Conservation (phyloP, 768 basidiomycete species). For the Collybiopsis luxurians region DNA sequence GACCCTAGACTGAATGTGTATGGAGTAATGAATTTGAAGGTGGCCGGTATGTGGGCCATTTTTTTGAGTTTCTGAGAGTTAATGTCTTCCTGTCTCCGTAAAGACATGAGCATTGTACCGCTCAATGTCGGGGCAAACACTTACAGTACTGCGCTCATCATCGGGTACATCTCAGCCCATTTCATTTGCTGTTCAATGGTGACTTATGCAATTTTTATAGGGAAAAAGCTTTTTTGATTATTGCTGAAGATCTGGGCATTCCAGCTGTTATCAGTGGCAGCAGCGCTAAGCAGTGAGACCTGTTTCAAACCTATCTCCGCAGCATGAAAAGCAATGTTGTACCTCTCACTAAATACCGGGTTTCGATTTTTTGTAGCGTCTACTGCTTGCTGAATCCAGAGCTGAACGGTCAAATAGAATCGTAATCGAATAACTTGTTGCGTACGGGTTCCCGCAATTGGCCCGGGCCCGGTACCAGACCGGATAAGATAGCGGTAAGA, state of each 20-base stretch:
- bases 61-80: constrained; percentile 35
- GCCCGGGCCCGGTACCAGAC: too few species aligned
- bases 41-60: constrained; percentile 35
- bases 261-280: too few species aligned
- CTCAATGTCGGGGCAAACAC: constrained; percentile 28
- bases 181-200: not conserved
- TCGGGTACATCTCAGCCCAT: constrained; percentile 21
- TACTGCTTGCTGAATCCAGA: too few species aligned
- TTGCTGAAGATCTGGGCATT: constrained; percentile 39
- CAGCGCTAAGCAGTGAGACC: too few species aligned
- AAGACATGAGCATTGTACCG: constrained; percentile 4
- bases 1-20: constrained; percentile 44
- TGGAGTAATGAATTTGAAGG: constrained; percentile 39
- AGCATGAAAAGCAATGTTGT: too few species aligned
- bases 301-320: too few species aligned
- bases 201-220: constrained; percentile 21
- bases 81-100: not conserved
- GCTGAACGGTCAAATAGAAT: too few species aligned
- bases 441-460: too few species aligned
- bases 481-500: too few species aligned
- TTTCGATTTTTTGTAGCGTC: too few species aligned
- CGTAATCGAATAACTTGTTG: too few species aligned
- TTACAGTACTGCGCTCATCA: constrained; percentile 38
- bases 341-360: too few species aligned
- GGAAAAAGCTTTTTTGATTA: constrained; percentile 42